Base-by-base conservation (phyloP, 495 filamentous ascomycete genomes). In the Daldinia decipiens region DNA sequence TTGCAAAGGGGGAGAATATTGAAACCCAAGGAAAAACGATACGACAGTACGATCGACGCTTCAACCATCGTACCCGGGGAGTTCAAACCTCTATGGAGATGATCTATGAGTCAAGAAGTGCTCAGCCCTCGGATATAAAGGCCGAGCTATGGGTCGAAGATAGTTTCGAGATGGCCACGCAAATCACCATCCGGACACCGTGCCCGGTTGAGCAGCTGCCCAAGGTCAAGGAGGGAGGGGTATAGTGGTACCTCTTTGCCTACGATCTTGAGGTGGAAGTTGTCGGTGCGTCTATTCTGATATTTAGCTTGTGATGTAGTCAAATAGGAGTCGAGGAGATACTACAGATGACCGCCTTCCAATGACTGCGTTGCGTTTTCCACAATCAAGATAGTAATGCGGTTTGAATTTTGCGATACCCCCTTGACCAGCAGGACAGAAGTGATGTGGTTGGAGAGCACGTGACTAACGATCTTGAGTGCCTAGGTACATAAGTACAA, bases 181-280 rank as follows among this genome's bases (percentile, higher is more conserved):
- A n/a, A n/a, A n/a, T n/a, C n/a, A n/a, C n/a, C n/a, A n/a, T n/a
- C n/a, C n/a, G n/a, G n/a, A n/a, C 57, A 1, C 57, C 57, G 5
- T 17, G 12, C 57, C 15, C 39, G 2, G 38, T 45, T 17, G 57
- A 59, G 13, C 24, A 32, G 24, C 38, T 59, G 5, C 21, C 8
- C 4, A 47, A 12, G 57, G n/a, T 45, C 5, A 9, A 32, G 4
- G 8, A 17, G 38, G 38, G 26, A 59, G 57, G 38, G 15, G 26
- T 2, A 6, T 5, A 29, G 13, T 59, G 19, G 36, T 59, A 21
- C 15, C 11, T 29, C 21, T 59, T 59, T 2, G 39, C 5, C 1
- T 59, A 59, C 13, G 39, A 34, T 4, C 38, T 59, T 21, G 12
- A 45, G 26, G 57, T 47, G 6, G 57, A 59, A 17, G 57, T 59